Conservation (phyloP, 108 stramenopile genomes). For the Nitzschia sp. region DNA sequence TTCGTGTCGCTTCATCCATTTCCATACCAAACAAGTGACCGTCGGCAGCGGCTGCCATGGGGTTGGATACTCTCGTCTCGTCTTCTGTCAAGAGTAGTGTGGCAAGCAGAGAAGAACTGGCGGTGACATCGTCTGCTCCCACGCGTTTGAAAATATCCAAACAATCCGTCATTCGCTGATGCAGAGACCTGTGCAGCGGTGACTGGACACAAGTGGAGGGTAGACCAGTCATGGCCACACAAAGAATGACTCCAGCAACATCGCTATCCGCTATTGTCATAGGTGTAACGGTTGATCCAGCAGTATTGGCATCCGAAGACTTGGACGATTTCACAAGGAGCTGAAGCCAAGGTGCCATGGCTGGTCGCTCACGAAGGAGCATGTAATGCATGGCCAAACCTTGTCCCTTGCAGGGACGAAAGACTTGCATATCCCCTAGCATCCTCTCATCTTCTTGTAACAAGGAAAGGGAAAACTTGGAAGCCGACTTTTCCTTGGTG, state of each 20-base stretch:
- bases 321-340: conserved; percentile 17
- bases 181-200: conserved; percentile 28
- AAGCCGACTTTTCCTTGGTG: not conserved
- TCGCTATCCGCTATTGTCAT: conserved; percentile 14
- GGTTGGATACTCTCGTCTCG: conserved; percentile 39
- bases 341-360: conserved; percentile 20
- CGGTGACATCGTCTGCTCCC: conserved; percentile 17
- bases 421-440: conserved; percentile 31
- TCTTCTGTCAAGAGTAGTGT: conserved; percentile 47
- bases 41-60: conserved; percentile 18
- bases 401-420: conserved; percentile 35
- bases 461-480: conserved; percentile 13
- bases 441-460: conserved; percentile 33
- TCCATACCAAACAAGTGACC: conserved; percentile 12
- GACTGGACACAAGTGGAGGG: conserved; percentile 29
- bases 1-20: not conserved
- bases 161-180: conserved; percentile 42
- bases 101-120: conserved; percentile 22
- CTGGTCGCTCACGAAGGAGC: conserved; percentile 21
- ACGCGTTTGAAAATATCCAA: conserved; percentile 23
- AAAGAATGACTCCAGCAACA: conserved; percentile 29
- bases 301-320: not conserved
- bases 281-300: not conserved
- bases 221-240: conserved; percentile 39
- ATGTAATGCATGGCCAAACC: conserved; percentile 48